phyloP scores from a whole-genome alignment of 2,329 filamentous ascomycete species.

The Fusarium sp. region DNA sequence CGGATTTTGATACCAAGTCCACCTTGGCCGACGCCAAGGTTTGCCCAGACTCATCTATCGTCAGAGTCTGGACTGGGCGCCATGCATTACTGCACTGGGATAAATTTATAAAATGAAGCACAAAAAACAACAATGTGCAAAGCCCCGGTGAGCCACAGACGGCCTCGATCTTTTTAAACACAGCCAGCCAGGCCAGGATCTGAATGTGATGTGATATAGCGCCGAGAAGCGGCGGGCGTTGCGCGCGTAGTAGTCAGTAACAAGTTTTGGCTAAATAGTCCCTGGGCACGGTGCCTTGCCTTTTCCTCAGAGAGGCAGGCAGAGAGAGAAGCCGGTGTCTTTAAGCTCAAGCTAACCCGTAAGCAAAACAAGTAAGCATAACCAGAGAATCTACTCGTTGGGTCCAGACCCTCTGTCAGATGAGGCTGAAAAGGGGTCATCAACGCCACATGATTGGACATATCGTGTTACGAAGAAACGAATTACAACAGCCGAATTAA shows the following conservation, averaged over 20 bases:
- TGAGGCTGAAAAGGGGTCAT: constrained; percentile 44
- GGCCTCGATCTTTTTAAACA: constrained; percentile 1
- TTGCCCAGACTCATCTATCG: constrained; percentile 30
- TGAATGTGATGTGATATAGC: neutral
- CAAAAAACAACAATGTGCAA: neutral
- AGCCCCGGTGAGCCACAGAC: constrained; percentile 8
- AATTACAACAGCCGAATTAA: constrained; percentile 16
- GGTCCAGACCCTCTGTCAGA: constrained; percentile 41
- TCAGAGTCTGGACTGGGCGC: constrained; percentile 41
- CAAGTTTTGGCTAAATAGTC: constrained; percentile 10
- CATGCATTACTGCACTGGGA: constrained; percentile 14
- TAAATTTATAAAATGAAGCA: constrained; percentile 19
- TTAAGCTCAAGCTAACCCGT: constrained; percentile 30
- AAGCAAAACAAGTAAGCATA: constrained; percentile 31
- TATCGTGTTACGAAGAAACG: constrained; percentile 9
- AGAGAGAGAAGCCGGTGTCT: constrained; percentile 16
- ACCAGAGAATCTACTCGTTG: constrained; percentile 11
- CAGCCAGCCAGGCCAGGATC: neutral
- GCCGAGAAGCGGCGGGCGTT: constrained; percentile 15
- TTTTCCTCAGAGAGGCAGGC: constrained; percentile 16
- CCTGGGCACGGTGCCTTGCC: constrained; percentile 3
- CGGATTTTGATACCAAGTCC: constrained; percentile 41
- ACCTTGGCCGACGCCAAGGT: constrained; percentile 41
- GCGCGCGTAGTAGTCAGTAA: constrained; percentile 13
- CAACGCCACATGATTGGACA: constrained; percentile 26